Base-by-base conservation (phyloP, 352 stramenopile genomes). In the Phytophthora melonis region DNA sequence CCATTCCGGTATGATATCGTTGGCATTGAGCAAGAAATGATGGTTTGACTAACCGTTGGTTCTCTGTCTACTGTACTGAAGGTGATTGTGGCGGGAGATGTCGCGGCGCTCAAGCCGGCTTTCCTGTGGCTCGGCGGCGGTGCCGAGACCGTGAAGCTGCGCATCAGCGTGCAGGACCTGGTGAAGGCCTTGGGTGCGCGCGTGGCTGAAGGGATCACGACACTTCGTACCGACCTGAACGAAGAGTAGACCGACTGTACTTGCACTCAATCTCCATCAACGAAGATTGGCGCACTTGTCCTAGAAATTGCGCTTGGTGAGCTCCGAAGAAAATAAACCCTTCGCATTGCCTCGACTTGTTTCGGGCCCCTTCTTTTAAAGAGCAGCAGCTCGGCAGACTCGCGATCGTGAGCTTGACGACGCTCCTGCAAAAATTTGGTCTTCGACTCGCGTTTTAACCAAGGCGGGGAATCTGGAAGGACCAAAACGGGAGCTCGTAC, bases 51-150 rank as follows among this genome's bases (percentile, higher is more conserved):
- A 61, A 68, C 34, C 45, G 21, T 6, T 10, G 27, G 54, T 25
- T 25, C 41, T 25, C 6, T 58, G 19, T 19, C n/a, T 75, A 18
- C 11, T 56, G 2, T n/a, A 52, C 21, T 58, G 16, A 57, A 96
- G 89, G 82, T 94, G 54, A 84, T 96, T 53, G 77, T 95, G 41
- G 83, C 89, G 5, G 80, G 85, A 5, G 83, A 85, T 34, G 72
- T 92, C 47, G 78, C 79, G 2, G 78, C 77, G 34, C 47, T 96
- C 14, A 78, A 73, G 56, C 68, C 74, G 16, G 58, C 80, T 11
- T 95, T 95, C 60, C 57, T 97, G 34, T 97, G 89, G 86, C 83
- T 97, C 47, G 90, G 90, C 1, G 90, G 87, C 47, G 90, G 90
- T 23, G 83, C 90, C 0, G 86, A 93, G 63, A 82, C 77, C 36